Base-by-base conservation (phyloP, 805 yeast species). In the Komagataella pastoris region DNA sequence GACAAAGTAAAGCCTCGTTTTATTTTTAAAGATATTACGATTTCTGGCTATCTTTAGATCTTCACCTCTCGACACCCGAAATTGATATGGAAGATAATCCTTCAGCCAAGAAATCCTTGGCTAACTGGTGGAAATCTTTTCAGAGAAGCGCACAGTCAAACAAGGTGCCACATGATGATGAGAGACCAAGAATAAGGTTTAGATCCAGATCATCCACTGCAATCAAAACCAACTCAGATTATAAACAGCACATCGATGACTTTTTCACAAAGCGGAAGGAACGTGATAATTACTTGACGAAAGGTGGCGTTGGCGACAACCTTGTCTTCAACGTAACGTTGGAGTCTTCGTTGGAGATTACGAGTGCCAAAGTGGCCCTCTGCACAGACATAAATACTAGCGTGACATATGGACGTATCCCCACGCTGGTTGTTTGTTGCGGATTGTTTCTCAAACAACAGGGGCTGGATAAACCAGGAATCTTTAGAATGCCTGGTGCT, bases 121-220 rank as follows among this genome's bases (percentile, higher is more conserved):
- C 64, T 6, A 55, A 55, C 49, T 62, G 66, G 68, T 63, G 66
- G 67, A 64, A 63, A 52, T 59, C 56, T 30, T 30, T 30, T 12
- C 40, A 30, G 40, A 8, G 40, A 10, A 30, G 23, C 53, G 63
- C 50, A 61, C 53, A 24, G 56, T 43, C 24, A 49, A 43, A 21
- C 43, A 18, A 44, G 43, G 52, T 12, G n/a, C 57, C 61, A 7
- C 61, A 63, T 12, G 54, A 23, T 6, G 54, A 24, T 6, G 49
- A 62, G 45, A 68, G 81, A 50, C 81, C 81, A 1, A 63, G 75
- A 17, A 57, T 77, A 44, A 71, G 76, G 49, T 77, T 73, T 56
- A 76, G 76, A 58, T 70, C 79, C 17, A 63, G 79, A 44, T 75
- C 80, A 19, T 68, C 79, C 14, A 76, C 74, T 57, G 72, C 72